Evolutionary conservation across 2,329 filamentous ascomycete genomes (phyloP), one percentile per base, ranked within the genome.

Genomic region (Elsinoe ampelina): DNA sequence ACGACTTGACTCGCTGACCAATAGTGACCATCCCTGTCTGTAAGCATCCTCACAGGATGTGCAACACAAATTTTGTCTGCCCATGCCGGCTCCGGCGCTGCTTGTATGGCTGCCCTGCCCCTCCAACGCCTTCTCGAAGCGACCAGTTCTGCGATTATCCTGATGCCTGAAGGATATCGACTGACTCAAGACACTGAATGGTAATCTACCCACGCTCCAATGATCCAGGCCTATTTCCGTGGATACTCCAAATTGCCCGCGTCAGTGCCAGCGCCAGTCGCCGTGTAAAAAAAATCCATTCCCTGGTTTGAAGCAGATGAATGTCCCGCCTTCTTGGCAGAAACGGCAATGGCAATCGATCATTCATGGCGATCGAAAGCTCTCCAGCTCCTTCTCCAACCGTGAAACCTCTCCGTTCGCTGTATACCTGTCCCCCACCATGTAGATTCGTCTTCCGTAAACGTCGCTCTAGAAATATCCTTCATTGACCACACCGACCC

Each of bases 281-380:
- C 5, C 47, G 12, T 35, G 19, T n/a, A 51, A 22, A 22, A 19
- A 50, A 36, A 34, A 30, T 35, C 17, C 26, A 15, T 50, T 50
- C 26, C 45, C 26, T 34, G 45, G 45, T 45, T 22, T 22, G 20
- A 45, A 22, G 41, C 20, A 17, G 17, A 50, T 50, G 45, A 34
- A 50, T 50, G 45, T 52, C 48, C 48, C 48, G 48, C 48, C 15
- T 51, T 52, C 48, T 52, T 52, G 48, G 48, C 48, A n/a, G 19
- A 11, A 10, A 30, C 26, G 26, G 22, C 22, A 10, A 35, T 32
- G 30, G 32, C 32, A 52, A 52, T 52, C 48, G 48, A 52, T 36
- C 48, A 52, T 19, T 36, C 48, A 52, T 36, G 48, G 48, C 30
- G 48, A 52, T 52, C 48, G 48, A 34, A 22, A 34, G 19, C 48